Base-by-base conservation (phyloP, 768 basidiomycete genomes). In the Hypholoma fasciculare region DNA sequence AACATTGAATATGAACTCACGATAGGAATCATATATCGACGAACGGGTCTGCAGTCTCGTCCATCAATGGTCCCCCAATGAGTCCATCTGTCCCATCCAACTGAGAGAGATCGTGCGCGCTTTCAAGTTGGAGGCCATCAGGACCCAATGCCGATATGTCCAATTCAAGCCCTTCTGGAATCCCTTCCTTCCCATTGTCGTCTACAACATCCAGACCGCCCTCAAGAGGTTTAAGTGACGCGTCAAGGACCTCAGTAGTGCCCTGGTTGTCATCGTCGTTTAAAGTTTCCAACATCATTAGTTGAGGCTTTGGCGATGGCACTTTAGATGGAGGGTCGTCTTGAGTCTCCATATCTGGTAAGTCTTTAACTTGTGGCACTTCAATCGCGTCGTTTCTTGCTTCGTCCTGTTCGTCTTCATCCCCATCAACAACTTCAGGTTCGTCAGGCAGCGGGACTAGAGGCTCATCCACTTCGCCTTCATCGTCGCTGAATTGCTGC, bases 401-500 rank as follows among this genome's bases (percentile, higher is more conserved):
- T 59, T 89, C 89, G 54, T 90, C 90, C 60, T 84, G 81, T 55
- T 90, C 88, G 55, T 92, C 90, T 48, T 91, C 90, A 51, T 89
- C 86, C 46, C 82, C 82, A 47, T 92, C 92, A 0, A 83, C 85
- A 7, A 83, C 83, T 69, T 93, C 91, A 23, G 86, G 83, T 63
- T 92, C 91, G 56, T 84, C 82, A 4, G 90, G 92, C 43, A 94
- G 76, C 16, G 92, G 92, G 1, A 85, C 92, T 23, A 94, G 78
- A 13, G 91, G 90, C 65, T 90, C 89, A 63, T 94, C 90, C 0
- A 76, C 83, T 61, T 86, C 88, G 51, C 83, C 89, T 66, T 94
- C 92, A 58, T 93, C 90, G 66, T 94, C 92, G 66, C 89, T 92
- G 65, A 94, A 94, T 80, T 92, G 89, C 92, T 94, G n/a, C 59